Conservation (phyloP, 345 rosid species). For the Kandelia obovata region DNA sequence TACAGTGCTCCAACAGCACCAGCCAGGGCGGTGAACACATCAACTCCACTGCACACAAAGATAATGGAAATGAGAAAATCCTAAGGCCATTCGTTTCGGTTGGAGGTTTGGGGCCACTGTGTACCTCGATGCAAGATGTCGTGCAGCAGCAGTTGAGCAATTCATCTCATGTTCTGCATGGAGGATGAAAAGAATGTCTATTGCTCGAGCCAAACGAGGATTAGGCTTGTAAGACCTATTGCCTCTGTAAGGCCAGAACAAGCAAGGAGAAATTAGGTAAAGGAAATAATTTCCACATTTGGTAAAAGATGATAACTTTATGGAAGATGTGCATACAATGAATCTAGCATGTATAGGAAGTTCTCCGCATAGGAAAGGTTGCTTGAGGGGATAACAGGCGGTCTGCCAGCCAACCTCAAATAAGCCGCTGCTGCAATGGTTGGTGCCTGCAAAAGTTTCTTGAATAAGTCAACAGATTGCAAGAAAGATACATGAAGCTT, state of each 20-base stretch:
- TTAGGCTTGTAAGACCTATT: conserved; percentile 81
- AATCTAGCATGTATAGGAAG: conserved; percentile 93
- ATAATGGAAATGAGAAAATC: neutral
- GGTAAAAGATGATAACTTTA: neutral
- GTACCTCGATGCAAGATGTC: conserved; percentile 97
- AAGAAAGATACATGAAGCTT: neutral
- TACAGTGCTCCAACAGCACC: conserved; percentile 97
- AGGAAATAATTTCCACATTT: conserved; percentile 1
- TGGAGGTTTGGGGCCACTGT: conserved; percentile 8
- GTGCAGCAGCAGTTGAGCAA: conserved; percentile 92
- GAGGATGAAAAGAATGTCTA: conserved; percentile 83
- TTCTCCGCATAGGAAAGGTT: conserved; percentile 90
- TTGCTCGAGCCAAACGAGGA: conserved; percentile 83
- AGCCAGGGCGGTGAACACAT: conserved; percentile 85
- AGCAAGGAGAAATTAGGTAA: neutral
- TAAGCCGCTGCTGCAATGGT: conserved; percentile 97
- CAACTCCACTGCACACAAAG: conserved; percentile 68
- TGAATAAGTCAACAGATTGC: neutral
- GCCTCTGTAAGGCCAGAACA: conserved; percentile 52
- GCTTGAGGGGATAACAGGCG: conserved; percentile 89
- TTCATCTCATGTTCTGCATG: conserved; percentile 99
- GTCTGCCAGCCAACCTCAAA: conserved; percentile 94
- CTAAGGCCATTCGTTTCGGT: conserved; percentile 6
- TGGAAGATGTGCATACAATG: conserved; percentile 49
- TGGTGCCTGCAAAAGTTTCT: conserved; percentile 31